Evolutionary conservation across 78 protist species (phyloP).

Genomic region (Dictyostelium discoideum): DNA sequence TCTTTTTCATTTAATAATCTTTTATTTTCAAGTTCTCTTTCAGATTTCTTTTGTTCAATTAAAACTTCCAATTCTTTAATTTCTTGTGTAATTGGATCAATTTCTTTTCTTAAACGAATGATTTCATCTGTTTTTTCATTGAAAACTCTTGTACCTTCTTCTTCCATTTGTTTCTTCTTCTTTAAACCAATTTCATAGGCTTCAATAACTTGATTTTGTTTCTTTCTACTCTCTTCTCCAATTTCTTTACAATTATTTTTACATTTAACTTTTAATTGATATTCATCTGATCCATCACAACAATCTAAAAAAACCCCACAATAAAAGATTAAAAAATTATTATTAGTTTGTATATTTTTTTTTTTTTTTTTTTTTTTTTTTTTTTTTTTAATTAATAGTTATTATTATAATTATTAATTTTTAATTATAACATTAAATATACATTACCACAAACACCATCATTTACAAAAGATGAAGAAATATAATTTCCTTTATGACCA

Average conservation of each 20-base stretch:
- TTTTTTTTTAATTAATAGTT: too few relatives aligned
- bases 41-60: slow-evolving; percentile 14
- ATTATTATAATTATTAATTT: too few relatives aligned
- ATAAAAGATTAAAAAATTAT: too few relatives aligned
- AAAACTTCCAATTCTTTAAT: slow-evolving; percentile 48
- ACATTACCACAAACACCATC: slow-evolving; percentile 89
- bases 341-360: background rate
- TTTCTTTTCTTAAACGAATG: slow-evolving; percentile 29
- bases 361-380: too few relatives aligned
- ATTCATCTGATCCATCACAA: slow-evolving; percentile 87
- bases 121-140: background rate
- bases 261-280: slow-evolving; percentile 25
- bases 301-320: slow-evolving; percentile 39
- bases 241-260: slow-evolving; percentile 44
- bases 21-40: slow-evolving; percentile 19
- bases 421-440: too few relatives aligned
- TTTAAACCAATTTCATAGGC: slow-evolving; percentile 26
- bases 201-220: background rate
- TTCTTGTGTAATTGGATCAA: slow-evolving; percentile 38
- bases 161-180: slow-evolving; percentile 47
- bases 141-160: slow-evolving; percentile 14
- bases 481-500: slow-evolving; percentile 26
- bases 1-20: slow-evolving; percentile 19
- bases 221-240: slow-evolving; percentile 26
- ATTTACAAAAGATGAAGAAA: slow-evolving; percentile 82